Base-by-base conservation (phyloP, 2,329 filamentous ascomycete species). In the Gaeumannomyces tritici region DNA sequence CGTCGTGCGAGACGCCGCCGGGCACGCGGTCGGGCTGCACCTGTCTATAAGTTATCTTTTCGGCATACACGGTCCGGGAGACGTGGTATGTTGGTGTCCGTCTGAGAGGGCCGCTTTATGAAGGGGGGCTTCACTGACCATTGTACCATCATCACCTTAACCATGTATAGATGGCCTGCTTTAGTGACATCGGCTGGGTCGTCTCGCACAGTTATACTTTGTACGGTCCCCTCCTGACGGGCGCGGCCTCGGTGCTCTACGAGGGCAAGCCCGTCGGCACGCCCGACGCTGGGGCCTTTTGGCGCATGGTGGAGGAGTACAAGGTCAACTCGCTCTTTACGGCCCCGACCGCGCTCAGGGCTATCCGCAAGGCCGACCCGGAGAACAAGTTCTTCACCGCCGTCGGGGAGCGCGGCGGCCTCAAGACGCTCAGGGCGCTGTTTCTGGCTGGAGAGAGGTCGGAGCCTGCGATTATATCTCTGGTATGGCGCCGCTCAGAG, bases 211-310 rank as follows among this genome's bases (percentile, higher is more conserved):
- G 3, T 86, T 97, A 95, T 72, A 96, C 96, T 65, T 79, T 96
- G 15, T 97, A 97, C 70, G 93, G 86, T 4, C 93, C 93, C 15
- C 83, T 98, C 7, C 83, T 97, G 1, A 85, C 89, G 0, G 93
- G 93, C 6, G 92, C 93, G 2, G 88, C 92, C 1, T 96, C 91
- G 0, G 84, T 97, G 1, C 79, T 97, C 0, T 97, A 92, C 73
- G 93, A 97, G 75, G 93, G 93, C n/a, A 97, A 97, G 67, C 93
- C 93, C 0, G 81, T 96, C 15, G 92, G 92, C 5, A 96, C 92
- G 0, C 93, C 93, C 0, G 87, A 96, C 68, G 89, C 91, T 0
- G 89, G 90, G 7, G 89, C 89, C 0, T 95, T 97, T 72, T 98
- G 93, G 93, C 82, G 92, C 2, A 85, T 96, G 24, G 75, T 96